Evolutionary conservation across 140 eudicot species (phyloP).

Genomic region (Bidens hawaiensis): DNA sequence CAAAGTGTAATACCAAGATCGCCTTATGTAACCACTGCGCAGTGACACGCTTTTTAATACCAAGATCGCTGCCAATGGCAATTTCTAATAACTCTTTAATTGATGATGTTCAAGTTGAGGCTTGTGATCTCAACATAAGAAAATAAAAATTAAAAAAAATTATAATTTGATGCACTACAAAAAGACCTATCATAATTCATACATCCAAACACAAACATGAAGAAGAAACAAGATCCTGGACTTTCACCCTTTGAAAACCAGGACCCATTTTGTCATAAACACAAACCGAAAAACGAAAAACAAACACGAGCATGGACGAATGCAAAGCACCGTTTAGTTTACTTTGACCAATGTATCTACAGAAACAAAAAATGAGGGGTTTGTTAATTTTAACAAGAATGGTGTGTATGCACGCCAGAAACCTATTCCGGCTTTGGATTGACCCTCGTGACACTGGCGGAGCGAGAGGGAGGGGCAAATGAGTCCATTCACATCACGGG

Average conservation of each 20-base stretch:
- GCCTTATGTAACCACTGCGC: too few relatives aligned
- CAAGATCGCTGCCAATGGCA: too few relatives aligned
- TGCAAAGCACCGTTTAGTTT: constrained; percentile 14
- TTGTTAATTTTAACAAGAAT: constrained; percentile 34
- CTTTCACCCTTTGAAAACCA: constrained; percentile 39
- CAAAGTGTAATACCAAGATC: too few relatives aligned
- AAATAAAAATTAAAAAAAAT: too few relatives aligned
- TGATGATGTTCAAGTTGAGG: too few relatives aligned
- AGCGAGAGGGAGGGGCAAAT: constrained; percentile 29
- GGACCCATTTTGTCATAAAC: constrained; percentile 7
- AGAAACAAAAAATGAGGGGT: constrained; percentile 44
- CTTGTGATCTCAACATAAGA: too few relatives aligned
- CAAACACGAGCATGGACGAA: constrained; percentile 17
- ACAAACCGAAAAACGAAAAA: constrained; percentile 12
- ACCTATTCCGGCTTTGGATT: constrained; percentile 58
- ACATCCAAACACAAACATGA: constrained; percentile 15
- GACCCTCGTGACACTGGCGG: constrained; percentile 47
- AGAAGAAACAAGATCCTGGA: constrained; percentile 24
- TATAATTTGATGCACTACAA: too few relatives aligned
- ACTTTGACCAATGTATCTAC: constrained; percentile 49
- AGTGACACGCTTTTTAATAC: too few relatives aligned
- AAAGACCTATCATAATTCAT: too few relatives aligned
- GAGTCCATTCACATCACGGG: constrained; percentile 45
- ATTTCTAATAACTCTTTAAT: too few relatives aligned
- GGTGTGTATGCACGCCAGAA: constrained; percentile 50